Conservation (phyloP, 2,329 filamentous ascomycete species). For the Colletotrichum lentis region DNA sequence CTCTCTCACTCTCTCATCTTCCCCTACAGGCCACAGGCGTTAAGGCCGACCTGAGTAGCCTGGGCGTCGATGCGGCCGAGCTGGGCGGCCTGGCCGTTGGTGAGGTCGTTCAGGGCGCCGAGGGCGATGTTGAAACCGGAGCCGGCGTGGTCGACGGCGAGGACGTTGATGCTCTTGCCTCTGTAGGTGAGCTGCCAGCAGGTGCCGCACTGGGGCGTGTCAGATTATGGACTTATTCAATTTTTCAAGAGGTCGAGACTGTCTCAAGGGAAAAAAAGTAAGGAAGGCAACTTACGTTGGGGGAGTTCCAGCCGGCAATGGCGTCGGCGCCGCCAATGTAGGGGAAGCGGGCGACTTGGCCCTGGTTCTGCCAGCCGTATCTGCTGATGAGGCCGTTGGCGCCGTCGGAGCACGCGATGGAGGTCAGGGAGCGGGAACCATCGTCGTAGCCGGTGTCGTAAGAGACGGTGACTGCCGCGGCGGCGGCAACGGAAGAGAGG, state of each 20-base stretch:
- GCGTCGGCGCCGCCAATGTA: constrained; percentile 63
- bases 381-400: constrained; percentile 70
- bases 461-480: constrained; percentile 61
- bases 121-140: constrained; percentile 66
- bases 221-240: constrained; percentile 3
- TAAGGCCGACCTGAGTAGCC: constrained; percentile 53
- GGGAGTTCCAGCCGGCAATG: constrained; percentile 65
- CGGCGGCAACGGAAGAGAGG: constrained; percentile 50
- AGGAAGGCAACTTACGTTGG: constrained; percentile 43
- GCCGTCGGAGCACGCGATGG: constrained; percentile 73
- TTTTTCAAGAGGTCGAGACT: too few species aligned
- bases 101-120: constrained; percentile 64
- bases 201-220: constrained; percentile 59
- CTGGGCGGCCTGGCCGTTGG: constrained; percentile 57
- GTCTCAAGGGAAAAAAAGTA: neutral
- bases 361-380: constrained; percentile 66
- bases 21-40: constrained; percentile 54
- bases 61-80: constrained; percentile 63
- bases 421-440: constrained; percentile 59
- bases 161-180: constrained; percentile 60
- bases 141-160: constrained; percentile 63
- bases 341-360: constrained; percentile 59
- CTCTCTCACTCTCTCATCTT: neutral
- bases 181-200: constrained; percentile 66
- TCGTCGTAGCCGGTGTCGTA: constrained; percentile 79